Percentiles rank a stretch among this genome's conserved stretches.
Conservation (phyloP, 2,329 filamentous ascomycete genomes). For the Pseudogymnoascus sp. region DNA sequence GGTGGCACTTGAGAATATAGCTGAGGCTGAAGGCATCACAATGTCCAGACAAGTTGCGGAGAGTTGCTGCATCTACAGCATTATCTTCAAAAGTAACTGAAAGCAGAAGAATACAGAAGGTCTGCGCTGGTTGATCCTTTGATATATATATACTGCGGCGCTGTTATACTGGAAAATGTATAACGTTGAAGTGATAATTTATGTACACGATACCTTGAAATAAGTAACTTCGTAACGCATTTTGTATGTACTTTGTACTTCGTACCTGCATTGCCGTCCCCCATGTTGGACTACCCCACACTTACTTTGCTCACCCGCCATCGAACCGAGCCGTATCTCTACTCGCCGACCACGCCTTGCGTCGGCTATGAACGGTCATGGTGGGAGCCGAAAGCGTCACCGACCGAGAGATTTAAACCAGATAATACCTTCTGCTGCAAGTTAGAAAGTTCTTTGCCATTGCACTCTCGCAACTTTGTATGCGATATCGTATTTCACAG, state of each 20-base stretch:
- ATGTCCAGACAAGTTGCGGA: neutral
- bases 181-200: neutral
- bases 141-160: neutral
- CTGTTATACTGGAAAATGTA: neutral
- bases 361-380: constrained; percentile 6
- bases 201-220: neutral
- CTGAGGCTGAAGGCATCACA: neutral
- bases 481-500: neutral
- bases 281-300: neutral
- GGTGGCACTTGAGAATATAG: neutral
- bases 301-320: neutral
- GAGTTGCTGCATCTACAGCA: neutral
- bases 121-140: neutral
- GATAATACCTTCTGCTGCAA: neutral
- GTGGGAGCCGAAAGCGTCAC: constrained; percentile 5
- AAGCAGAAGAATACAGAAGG: neutral
- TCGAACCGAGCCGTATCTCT: constrained; percentile 1
- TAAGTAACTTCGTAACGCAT: neutral
- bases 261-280: neutral
- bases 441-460: neutral
- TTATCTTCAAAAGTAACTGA: neutral
- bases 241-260: neutral
- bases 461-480: neutral
- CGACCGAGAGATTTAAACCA: neutral
- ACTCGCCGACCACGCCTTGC: neutral